Evolutionary conservation across 495 filamentous ascomycete species (phyloP).

Genomic region (Penicillium fimorum): DNA sequence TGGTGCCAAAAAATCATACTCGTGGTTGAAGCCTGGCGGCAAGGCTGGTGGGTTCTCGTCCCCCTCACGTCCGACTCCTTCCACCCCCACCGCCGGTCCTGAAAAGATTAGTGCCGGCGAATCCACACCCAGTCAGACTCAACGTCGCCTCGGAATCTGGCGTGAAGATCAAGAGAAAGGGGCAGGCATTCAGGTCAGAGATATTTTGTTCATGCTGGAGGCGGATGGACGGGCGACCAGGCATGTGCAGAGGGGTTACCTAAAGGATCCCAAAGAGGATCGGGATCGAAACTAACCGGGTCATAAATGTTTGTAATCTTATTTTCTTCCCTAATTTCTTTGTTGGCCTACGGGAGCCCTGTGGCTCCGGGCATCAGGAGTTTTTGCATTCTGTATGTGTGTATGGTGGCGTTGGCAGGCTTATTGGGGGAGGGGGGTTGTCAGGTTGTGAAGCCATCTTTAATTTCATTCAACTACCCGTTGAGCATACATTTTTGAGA

Average conservation of each 20-base stretch:
- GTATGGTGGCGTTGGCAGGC: constrained; percentile 23
- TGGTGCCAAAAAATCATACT: constrained; percentile 46
- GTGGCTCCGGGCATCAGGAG: constrained; percentile 4
- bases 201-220: constrained; percentile 52
- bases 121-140: constrained; percentile 23
- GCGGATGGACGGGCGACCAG: constrained; percentile 45
- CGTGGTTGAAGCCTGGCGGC: constrained; percentile 44
- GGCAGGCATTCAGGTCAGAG: constrained; percentile 47
- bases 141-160: constrained; percentile 45
- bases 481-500: constrained; percentile 8
- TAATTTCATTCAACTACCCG: constrained; percentile 2
- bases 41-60: constrained; percentile 41
- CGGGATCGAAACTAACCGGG: constrained; percentile 29
- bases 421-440: constrained; percentile 4
- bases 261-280: constrained; percentile 46
- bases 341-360: constrained; percentile 1
- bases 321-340: constrained; percentile 21
- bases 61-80: constrained; percentile 36
- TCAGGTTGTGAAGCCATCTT: constrained; percentile 14
- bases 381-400: constrained; percentile 24
- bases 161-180: constrained; percentile 51
- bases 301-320: constrained; percentile 20
- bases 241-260: constrained; percentile 47
- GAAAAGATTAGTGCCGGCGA: constrained; percentile 38
- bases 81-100: constrained; percentile 33